These are phyloP conservation scores for Beverwykella pulmonaria DNA, from an alignment of 495 filamentous ascomycete species.

Conservation along the genomic window DNA sequence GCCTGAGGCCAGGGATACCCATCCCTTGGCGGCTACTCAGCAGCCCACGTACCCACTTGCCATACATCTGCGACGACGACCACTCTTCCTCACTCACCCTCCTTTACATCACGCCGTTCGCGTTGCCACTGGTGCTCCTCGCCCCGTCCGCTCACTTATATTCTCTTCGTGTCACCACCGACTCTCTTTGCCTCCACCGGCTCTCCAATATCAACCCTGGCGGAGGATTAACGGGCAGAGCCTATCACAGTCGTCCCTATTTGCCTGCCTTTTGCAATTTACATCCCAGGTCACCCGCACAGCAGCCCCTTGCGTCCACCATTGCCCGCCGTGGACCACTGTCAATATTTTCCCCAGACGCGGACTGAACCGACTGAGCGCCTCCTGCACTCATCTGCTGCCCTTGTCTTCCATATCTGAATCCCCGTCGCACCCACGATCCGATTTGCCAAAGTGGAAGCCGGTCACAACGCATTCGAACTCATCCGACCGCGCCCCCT, in stretches of 20 bases:
- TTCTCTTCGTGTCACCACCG: conserved; percentile 25
- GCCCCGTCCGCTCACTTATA: conserved; percentile 35
- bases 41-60: not conserved
- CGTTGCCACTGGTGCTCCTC: conserved; percentile 1
- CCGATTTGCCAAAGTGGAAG: conserved; percentile 33
- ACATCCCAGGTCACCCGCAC: conserved; percentile 32
- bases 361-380: not conserved
- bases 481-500: conserved; percentile 12
- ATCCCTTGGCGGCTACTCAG: not conserved
- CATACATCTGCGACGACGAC: conserved; percentile 9
- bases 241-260: conserved; percentile 19
- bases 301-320: conserved; percentile 21
- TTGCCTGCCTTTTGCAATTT: conserved; percentile 29
- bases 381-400: conserved; percentile 1
- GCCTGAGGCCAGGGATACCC: not conserved
- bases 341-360: conserved; percentile 19
- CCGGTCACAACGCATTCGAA: conserved; percentile 22
- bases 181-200: conserved; percentile 7
- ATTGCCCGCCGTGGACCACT: conserved; percentile 9
- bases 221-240: conserved; percentile 13
- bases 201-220: conserved; percentile 34
- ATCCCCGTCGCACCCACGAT: conserved; percentile 21
- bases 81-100: conserved; percentile 8
- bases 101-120: not conserved
- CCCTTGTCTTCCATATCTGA: conserved; percentile 20